These are phyloP conservation scores for Chrysanthemum makinoi DNA, from an alignment of 129 eudicot genomes.

Conservation along the genomic window DNA sequence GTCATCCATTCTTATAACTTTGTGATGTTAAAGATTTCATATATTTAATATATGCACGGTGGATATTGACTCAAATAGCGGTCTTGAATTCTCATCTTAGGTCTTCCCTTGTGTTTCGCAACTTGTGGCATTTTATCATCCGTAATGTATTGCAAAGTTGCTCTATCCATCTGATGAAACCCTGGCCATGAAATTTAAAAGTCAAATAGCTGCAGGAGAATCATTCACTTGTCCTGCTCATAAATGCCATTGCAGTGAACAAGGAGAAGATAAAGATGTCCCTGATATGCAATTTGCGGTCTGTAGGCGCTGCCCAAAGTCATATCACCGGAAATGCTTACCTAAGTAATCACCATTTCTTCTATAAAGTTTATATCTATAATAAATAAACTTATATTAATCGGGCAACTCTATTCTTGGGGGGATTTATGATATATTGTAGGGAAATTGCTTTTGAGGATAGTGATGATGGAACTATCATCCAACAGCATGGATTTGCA, in stretches of 20 bases:
- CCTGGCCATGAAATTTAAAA: slow-evolving; percentile 42
- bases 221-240: slow-evolving; percentile 81
- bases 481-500: slow-evolving; percentile 70
- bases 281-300: slow-evolving; percentile 66
- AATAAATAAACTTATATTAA: slow-evolving; percentile 6
- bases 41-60: neutral
- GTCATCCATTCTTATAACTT: neutral
- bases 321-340: slow-evolving; percentile 84
- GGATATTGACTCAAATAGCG: neutral
- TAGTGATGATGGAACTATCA: slow-evolving; percentile 34
- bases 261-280: slow-evolving; percentile 52
- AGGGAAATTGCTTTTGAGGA: slow-evolving; percentile 37
- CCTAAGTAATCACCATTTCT: slow-evolving; percentile 46
- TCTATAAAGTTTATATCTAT: neutral
- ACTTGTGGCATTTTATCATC: slow-evolving; percentile 88
- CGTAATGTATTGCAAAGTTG: slow-evolving; percentile 51
- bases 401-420: slow-evolving; percentile 1
- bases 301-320: slow-evolving; percentile 88
- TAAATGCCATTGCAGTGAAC: slow-evolving; percentile 52
- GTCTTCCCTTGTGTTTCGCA: slow-evolving; percentile 85
- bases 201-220: slow-evolving; percentile 59
- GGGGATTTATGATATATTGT: slow-evolving; percentile 10
- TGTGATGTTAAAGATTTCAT: neutral
- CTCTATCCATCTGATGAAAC: slow-evolving; percentile 43
- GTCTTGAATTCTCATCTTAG: slow-evolving; percentile 28